These are phyloP conservation scores for Tricladium varicosporioides DNA, from an alignment of 2,329 filamentous ascomycete genomes.

Conservation along the genomic window DNA sequence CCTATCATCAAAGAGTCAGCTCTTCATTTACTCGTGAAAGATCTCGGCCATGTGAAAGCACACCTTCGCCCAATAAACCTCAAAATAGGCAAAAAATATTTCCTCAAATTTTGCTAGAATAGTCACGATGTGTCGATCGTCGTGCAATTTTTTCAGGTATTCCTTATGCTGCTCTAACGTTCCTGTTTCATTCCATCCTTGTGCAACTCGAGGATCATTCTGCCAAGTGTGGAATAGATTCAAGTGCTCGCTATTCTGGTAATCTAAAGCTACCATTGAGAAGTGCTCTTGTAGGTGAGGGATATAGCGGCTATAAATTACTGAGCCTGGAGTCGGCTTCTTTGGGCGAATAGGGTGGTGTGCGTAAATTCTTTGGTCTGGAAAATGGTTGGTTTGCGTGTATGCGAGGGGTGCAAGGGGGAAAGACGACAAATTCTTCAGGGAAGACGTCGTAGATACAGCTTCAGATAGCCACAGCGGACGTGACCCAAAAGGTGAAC, in stretches of 20 bases:
- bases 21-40: not conserved
- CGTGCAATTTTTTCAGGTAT: constrained; percentile 63
- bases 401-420: constrained; percentile 42
- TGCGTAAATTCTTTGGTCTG: constrained; percentile 42
- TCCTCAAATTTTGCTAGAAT: constrained; percentile 72
- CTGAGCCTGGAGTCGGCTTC: constrained; percentile 68
- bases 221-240: constrained; percentile 76
- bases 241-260: constrained; percentile 60
- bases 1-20: constrained; percentile 34
- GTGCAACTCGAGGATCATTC: constrained; percentile 77
- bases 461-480: constrained; percentile 50
- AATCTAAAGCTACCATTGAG: constrained; percentile 73
- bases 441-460: constrained; percentile 36
- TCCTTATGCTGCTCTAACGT: constrained; percentile 71
- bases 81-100: constrained; percentile 72
- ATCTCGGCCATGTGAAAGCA: constrained; percentile 19
- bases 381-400: constrained; percentile 39
- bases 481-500: constrained; percentile 63
- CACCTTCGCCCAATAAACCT: constrained; percentile 75
- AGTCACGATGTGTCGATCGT: constrained; percentile 69
- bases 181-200: constrained; percentile 78
- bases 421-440: constrained; percentile 33
- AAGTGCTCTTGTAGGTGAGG: constrained; percentile 75
- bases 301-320: constrained; percentile 77
- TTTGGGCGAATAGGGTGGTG: constrained; percentile 70